A percentile compares a stretch with the other conserved stretches of the same genome.
phyloP scores from a whole-genome alignment of 352 stramenopile species.

The Globisporangium cystogenes region DNA sequence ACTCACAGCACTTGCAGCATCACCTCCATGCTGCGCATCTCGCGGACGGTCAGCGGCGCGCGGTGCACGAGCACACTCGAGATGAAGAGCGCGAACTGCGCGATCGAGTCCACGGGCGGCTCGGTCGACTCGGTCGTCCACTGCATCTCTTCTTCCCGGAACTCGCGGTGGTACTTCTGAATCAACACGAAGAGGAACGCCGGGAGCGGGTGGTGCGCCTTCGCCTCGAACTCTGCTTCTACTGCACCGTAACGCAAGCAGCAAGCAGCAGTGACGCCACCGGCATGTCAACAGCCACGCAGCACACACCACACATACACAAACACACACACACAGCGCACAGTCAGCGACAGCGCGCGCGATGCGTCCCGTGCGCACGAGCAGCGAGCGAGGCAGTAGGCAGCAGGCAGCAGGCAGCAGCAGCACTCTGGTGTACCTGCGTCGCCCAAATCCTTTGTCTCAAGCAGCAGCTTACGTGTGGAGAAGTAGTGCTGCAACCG shows the following conservation, averaged over 20 bases:
- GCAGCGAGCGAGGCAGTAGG: conserved; percentile 1
- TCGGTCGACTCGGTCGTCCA: conserved; percentile 55
- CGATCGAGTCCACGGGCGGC: conserved; percentile 77
- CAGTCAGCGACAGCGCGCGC: neutral
- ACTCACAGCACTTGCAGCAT: conserved; percentile 84
- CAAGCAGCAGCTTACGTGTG: conserved; percentile 20
- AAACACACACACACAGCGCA: conserved; percentile 13
- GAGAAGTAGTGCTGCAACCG: conserved; percentile 30
- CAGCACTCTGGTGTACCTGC: conserved; percentile 24
- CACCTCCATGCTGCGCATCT: conserved; percentile 68
- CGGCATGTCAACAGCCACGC: conserved; percentile 2
- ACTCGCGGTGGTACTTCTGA: conserved; percentile 82
- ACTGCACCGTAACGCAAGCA: conserved; percentile 35
- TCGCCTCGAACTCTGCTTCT: conserved; percentile 84
- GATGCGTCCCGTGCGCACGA: neutral
- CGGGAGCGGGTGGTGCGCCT: conserved; percentile 72
- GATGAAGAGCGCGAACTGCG: conserved; percentile 76
- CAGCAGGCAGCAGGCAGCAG: conserved; percentile 17
- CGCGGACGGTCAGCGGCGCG: conserved; percentile 41
- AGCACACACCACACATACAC: no score
- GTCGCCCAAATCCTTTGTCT: conserved; percentile 48
- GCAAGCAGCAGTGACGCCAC: neutral
- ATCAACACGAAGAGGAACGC: conserved; percentile 71
- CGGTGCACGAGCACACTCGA: conserved; percentile 48
- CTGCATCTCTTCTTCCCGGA: conserved; percentile 32